Base-by-base conservation (phyloP, 257 asterid genomes). In the Solanum pimpinellifolium region DNA sequence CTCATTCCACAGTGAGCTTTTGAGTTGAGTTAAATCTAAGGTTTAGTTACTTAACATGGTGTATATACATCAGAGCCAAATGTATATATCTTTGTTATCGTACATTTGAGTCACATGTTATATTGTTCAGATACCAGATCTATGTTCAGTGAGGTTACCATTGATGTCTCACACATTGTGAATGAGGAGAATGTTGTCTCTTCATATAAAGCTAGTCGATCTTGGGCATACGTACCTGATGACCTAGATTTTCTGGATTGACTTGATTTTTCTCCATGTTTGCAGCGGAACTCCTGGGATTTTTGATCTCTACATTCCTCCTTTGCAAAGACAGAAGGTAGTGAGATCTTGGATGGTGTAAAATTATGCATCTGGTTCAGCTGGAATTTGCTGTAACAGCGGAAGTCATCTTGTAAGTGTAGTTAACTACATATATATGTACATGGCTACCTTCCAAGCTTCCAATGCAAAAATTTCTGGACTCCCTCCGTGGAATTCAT, bases 321-420 rank as follows among this genome's bases (percentile, higher is more conserved):
- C 95, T 0, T 49, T 85, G 95, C 86, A 41, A 83, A 77, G 1
- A 86, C 94, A 42, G 52, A 12, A 41, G 93, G 89, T 14, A 37
- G 49, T 33, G 86, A 75, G 2, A 16, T 92, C 77, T 73, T 89
- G 3, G 75, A 41, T 33, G 99, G 99, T 3, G 88, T 94, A 11
- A 11, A 94, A 94, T 82, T 93, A 95, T 87, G 97, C 93, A 11
- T 94, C 98, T 0, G 98, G 95, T 7, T 91, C 49, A 18, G 91
- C 93, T 7, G 98, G 99, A 87, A 96, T 94, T 56, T 96, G 89
- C 20, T 89, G 89, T 1, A 85, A 31, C 4, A 73, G 94, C 0
- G 95, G 96, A 35, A 10, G 1, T 49, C 60, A 49, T 49, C 60
- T 49, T 49, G 60, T 49, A 41, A 41, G 44, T 41, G 44, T 41